Conservation (phyloP, 2,329 filamentous ascomycete genomes). For the Colletotrichum sp. region DNA sequence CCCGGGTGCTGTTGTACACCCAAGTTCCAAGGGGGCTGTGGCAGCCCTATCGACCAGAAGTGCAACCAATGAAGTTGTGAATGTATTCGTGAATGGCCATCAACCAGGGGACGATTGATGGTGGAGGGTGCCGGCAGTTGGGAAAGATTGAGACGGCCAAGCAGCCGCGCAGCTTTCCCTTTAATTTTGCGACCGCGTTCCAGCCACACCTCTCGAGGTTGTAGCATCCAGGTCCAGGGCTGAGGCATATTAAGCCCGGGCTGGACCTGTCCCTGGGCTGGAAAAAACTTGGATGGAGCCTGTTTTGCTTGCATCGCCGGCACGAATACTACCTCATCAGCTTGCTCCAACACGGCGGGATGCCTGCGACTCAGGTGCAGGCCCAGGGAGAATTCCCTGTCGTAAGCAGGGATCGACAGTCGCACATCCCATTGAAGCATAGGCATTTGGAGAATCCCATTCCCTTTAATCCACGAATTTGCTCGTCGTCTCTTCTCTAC, state of each 20-base stretch:
- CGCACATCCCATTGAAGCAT: neutral
- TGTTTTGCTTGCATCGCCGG: neutral
- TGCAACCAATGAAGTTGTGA: neutral
- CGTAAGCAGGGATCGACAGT: neutral
- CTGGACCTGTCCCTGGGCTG: neutral
- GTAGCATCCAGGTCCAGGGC: neutral
- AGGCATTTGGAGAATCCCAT: conserved; percentile 11
- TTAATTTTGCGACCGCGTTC: neutral
- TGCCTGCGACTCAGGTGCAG: neutral
- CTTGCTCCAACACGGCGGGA: neutral
- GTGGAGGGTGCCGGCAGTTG: neutral
- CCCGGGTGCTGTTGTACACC: neutral
- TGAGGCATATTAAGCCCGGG: neutral
- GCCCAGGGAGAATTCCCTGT: neutral
- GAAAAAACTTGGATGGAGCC: neutral
- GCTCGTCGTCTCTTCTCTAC: neutral
- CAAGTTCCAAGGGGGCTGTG: neutral
- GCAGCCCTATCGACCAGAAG: neutral
- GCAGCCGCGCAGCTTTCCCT: neutral
- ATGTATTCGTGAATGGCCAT: neutral
- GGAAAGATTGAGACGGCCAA: neutral
- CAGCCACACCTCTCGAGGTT: neutral
- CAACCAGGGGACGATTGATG: neutral
- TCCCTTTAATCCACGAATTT: neutral
- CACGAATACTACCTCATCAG: neutral